Evolutionary conservation across 768 basidiomycete genomes (phyloP).

Genomic region (Crucibulum laeve): DNA sequence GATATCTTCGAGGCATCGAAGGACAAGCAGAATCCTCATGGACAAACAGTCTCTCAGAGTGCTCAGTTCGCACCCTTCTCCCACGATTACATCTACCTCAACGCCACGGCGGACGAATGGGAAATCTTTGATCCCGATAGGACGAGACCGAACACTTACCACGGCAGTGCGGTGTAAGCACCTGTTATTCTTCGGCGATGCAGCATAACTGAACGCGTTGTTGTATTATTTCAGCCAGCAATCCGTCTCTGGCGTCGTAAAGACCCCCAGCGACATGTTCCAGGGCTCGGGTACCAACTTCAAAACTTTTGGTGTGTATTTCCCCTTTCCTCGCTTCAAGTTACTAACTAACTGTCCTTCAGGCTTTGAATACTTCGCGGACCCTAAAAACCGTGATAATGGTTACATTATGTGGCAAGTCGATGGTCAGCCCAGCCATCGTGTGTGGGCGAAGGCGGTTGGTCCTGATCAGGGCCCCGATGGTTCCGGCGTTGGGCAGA

Average conservation of each 20-base stretch:
- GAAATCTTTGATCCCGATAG: slow-evolving; percentile 23
- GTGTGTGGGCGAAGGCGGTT: slow-evolving; percentile 51
- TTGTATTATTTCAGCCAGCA: slow-evolving; percentile 35
- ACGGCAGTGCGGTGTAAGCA: slow-evolving; percentile 43
- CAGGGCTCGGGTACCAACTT: slow-evolving; percentile 52
- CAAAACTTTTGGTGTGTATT: slow-evolving; percentile 38
- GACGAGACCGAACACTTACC: slow-evolving; percentile 35
- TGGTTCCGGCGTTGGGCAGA: slow-evolving; percentile 50
- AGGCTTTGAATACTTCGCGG: slow-evolving; percentile 76
- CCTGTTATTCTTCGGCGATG: background rate
- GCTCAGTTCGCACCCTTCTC: slow-evolving; percentile 64
- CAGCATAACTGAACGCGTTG: background rate
- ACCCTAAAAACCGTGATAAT: slow-evolving; percentile 45
- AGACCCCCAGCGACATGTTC: slow-evolving; percentile 48
- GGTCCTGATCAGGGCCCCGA: slow-evolving; percentile 28
- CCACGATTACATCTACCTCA: slow-evolving; percentile 35
- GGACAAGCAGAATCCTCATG: slow-evolving; percentile 42
- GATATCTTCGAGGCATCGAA: slow-evolving; percentile 77
- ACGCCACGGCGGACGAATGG: slow-evolving; percentile 26
- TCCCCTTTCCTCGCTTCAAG: background rate
- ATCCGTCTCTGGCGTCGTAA: slow-evolving; percentile 43
- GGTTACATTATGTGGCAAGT: slow-evolving; percentile 79
- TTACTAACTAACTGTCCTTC: background rate
- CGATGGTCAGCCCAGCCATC: slow-evolving; percentile 44
- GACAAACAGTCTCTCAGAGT: slow-evolving; percentile 67